Evolutionary conservation across 768 basidiomycete genomes (phyloP), one percentile per base, ranked within the genome.

Genomic region (Jaapia argillacea): DNA sequence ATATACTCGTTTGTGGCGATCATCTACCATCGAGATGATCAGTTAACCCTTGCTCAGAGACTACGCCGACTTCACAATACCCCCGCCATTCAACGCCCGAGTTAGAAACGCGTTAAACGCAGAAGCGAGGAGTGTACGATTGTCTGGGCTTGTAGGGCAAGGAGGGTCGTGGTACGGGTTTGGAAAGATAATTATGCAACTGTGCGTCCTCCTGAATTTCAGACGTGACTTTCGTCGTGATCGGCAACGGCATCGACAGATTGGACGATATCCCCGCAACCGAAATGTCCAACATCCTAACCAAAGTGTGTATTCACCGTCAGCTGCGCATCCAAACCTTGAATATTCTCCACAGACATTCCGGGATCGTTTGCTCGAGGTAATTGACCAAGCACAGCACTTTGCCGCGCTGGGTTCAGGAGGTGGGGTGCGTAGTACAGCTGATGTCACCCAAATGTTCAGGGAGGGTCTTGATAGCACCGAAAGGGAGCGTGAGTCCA

Each of bases 111-210:
- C 92, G 1, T 70, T 97, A 42, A 88, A 82, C 54, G 92, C 93
- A 16, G 91, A 94, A 43, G 72, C 93, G 6, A 75, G 77, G 18
- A 88, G 85, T 51, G 92, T 97, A 42, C 81, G 77, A 47, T 70
- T 97, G 4, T 77, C 86, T 6, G 74, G 72, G 36, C 76, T 93
- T 5, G 89, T 94, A 6, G 93, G 92, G 5, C 80, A 82, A 7
- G 87, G 87, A 2, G 87, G 89, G 2, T 63, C 79, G 52, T 97
- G 93, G 92, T 97, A 96, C 59, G 84, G 82, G 3, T 92, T 92
- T 59, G 92, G 92, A 12, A 81, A 81, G 58, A 77, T 79, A 49
- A 79, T 94, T 47, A 84, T 82, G 68, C 81, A 82, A 43, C 77
- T 94, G 90, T 89, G 55, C 53, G 73, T 55, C 53, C 35, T 31